Percentiles rank a stretch among this genome's conserved stretches.
Evolutionary conservation across 495 filamentous ascomycete genomes (phyloP).

Genomic region (Endocarpon pusillum): DNA sequence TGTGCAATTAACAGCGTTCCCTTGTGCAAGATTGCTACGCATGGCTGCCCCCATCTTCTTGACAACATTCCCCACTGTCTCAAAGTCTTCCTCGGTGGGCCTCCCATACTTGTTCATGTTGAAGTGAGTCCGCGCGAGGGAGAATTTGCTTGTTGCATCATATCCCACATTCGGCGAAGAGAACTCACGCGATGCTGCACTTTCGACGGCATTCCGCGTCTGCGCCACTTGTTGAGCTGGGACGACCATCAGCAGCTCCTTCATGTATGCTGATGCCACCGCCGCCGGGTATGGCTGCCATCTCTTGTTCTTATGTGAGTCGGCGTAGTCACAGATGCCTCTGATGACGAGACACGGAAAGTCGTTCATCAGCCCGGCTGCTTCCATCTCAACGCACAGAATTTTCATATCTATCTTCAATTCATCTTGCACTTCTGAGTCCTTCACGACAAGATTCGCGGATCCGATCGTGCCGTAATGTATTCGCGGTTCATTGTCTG

Average conservation of each 20-base stretch:
- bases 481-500: too few species aligned
- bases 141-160: not conserved
- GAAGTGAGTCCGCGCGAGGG: not conserved
- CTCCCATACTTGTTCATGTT: constrained; percentile 1
- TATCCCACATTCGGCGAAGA: too few species aligned
- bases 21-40: too few species aligned
- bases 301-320: constrained; percentile 18
- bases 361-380: constrained; percentile 13
- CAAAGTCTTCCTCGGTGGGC: not conserved
- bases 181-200: too few species aligned
- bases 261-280: constrained; percentile 11
- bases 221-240: too few species aligned
- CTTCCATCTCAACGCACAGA: constrained; percentile 20
- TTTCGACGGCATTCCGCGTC: too few species aligned
- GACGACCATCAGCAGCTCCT: constrained; percentile 8
- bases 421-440: constrained; percentile 6
- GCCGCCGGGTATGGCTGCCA: constrained; percentile 22
- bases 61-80: not conserved
- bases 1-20: too few species aligned
- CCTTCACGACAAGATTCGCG: constrained; percentile 6
- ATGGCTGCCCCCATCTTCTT: not conserved
- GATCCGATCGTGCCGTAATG: constrained; percentile 9
- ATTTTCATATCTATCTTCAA: constrained; percentile 14
- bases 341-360: constrained; percentile 15
- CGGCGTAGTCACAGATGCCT: constrained; percentile 21